Evolutionary conservation across 2,329 filamentous ascomycete genomes (phyloP), one percentile per base, ranked within the genome.

Genomic region (Neonectria faginata): DNA sequence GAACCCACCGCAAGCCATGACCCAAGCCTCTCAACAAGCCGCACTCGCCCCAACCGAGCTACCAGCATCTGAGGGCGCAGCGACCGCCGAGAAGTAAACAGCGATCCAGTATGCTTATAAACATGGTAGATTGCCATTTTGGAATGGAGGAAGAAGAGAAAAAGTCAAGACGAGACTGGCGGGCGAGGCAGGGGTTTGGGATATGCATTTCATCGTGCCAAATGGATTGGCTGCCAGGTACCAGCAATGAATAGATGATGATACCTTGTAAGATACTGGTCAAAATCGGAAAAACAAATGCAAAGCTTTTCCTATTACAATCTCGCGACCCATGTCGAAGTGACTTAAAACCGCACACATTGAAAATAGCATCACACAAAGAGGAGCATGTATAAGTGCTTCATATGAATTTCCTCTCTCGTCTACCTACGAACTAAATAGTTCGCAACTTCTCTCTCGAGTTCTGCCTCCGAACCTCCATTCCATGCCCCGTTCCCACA

Each of bases 261-360:
- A 73, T 73, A 72, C 66, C 67, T 70, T 72, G 70, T 73, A 73
- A 65, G 45, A 66, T 57, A 64, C 39, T 65, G 44, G 56, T 31
- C 61, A 48, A 45, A 63, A 48, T 16, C 41, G 42, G 20, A 48
- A 25, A 25, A 47, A 45, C 42, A 27, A 48, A 22, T 8, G 14
- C 36, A 48, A 27, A 16, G 9, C 20, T 36, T 36, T 18, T 11
- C 41, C 25, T 33, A 25, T 18, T 11, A 10, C 18, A 27, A 7
- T 18, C 6, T 47, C 12, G 29, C n/a, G 52, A 45, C 18, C 7
- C 16, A 27, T 27, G 20, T 57, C 8, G 31, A 9, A 3, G 39
- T 27, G 11, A 47, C 7, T 2, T 20, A 29, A 20, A 3, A 12
- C 29, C 4, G 6, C 29, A 11, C 14, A 10, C 10, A 22, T 22